Evolutionary conservation across 257 asterid genomes (phyloP).

Genomic region (Solanum pennellii): DNA sequence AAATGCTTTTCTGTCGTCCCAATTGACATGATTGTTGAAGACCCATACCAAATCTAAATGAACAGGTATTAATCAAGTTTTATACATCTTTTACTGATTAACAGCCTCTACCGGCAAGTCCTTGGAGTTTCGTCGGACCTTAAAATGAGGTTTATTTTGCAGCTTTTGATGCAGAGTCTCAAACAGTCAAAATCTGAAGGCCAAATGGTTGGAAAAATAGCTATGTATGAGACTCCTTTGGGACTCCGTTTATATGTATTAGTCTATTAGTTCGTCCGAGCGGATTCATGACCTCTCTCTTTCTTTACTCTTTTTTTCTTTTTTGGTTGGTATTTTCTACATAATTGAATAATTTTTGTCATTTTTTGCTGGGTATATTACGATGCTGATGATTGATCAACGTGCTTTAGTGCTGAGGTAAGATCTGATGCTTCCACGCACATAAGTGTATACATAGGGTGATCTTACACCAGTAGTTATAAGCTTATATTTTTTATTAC

Average conservation of each 20-base stretch:
- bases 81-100: not conserved
- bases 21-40: constrained; percentile 20
- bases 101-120: not conserved
- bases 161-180: constrained; percentile 39
- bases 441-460: not conserved
- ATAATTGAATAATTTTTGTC: not conserved
- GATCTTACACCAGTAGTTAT: not conserved
- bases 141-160: not conserved
- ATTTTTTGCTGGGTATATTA: not conserved
- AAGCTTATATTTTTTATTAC: not conserved
- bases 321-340: not conserved
- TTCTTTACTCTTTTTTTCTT: constrained; percentile 4
- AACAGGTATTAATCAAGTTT: constrained; percentile 20
- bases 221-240: constrained; percentile 22
- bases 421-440: not conserved
- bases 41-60: constrained; percentile 20
- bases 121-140: not conserved
- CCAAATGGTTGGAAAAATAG: constrained; percentile 44
- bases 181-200: constrained; percentile 40
- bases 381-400: constrained; percentile 8
- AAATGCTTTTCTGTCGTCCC: not conserved
- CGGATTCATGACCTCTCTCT: not conserved
- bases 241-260: not conserved
- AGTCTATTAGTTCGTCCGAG: not conserved
- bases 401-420: constrained; percentile 47